phyloP scores from a whole-genome alignment of 495 filamentous ascomycete species.

The Collariella sp. region DNA sequence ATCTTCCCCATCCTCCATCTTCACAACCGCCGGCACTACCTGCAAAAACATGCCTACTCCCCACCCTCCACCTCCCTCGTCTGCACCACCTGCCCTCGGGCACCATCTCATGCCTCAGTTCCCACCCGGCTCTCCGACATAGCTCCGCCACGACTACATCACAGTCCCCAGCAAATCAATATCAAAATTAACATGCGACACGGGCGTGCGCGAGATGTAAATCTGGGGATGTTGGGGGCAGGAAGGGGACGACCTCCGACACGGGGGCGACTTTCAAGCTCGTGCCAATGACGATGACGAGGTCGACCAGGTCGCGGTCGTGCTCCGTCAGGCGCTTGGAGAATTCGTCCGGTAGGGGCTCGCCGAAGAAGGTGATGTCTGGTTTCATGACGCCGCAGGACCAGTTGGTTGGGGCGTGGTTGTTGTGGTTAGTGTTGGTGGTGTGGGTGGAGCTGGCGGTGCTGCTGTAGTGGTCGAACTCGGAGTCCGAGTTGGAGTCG shows the following conservation, averaged over 20 bases:
- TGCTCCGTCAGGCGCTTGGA: conserved; percentile 68
- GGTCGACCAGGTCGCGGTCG: conserved; percentile 70
- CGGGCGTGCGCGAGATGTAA: conserved; percentile 83
- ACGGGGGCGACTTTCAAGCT: conserved; percentile 95
- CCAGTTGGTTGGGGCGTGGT: conserved; percentile 41
- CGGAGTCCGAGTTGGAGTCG: conserved; percentile 64
- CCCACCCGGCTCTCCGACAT: conserved; percentile 76
- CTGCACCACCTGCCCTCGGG: conserved; percentile 53
- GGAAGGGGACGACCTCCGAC: conserved; percentile 80
- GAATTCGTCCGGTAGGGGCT: conserved; percentile 77
- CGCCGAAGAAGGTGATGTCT: conserved; percentile 97
- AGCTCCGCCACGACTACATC: conserved; percentile 87
- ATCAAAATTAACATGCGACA: conserved; percentile 87
- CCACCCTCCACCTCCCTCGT: conserved; percentile 49
- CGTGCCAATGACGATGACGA: conserved; percentile 96
- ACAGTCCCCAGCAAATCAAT: conserved; percentile 91
- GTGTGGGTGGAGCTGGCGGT: no score
- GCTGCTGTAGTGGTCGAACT: no score
- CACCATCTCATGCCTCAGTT: conserved; percentile 82
- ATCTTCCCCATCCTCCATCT: neutral
- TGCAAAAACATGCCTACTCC: conserved; percentile 56
- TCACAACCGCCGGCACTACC: conserved; percentile 4
- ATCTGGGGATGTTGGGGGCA: conserved; percentile 80
- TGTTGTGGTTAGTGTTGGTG: no score
- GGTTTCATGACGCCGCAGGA: conserved; percentile 89